Evolutionary conservation across 768 basidiomycete species (phyloP), one percentile per base, ranked within the genome.

Genomic region (Peribolospora kevripleyi): DNA sequence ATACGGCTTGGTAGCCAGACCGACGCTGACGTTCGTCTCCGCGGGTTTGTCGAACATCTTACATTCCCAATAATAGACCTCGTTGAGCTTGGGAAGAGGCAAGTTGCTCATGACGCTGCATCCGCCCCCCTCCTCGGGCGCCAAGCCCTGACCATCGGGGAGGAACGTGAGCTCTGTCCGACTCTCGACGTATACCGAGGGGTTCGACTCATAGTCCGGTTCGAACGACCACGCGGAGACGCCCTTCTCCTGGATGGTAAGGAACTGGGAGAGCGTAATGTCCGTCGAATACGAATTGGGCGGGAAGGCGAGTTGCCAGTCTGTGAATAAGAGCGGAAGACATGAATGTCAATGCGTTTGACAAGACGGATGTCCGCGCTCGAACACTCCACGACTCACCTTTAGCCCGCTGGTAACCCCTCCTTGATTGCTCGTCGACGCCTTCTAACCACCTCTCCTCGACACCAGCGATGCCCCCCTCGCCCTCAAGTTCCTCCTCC

Each of bases 191-290:
- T 95, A 76, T 48, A 97, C 74, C 6, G 84, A 86, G 59, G 84
- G 81, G 66, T 88, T 78, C 53, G 85, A 81, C 68, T 97, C 90
- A 66, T 90, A 95, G 67, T 97, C 93, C 42, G 93, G 93, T 67
- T 98, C 93, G 65, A 98, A 98, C 45, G 80, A 88, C 93, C 93
- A 98, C 13, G 93, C 93, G 38, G 90, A 91, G 48, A 98, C 91
- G 60, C 93, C 93, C 65, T 98, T 98, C 70, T 98, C 93, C 66
- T 98, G 93, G 56, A 98, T 98, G 38, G 90, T 88, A 25, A 98
- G 79, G 70, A 97, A 97, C 64, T 98, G 93, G 7, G 91, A 91
- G 53, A 98, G 73, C 1, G 91, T 98, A 68, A 98, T 97, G 67
- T 98, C 93, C 52, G 91, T 90, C 36, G 90, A 85, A 48, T 82